Base-by-base conservation (phyloP, 2,329 filamentous ascomycete genomes). In the Alternaria postmessia region DNA sequence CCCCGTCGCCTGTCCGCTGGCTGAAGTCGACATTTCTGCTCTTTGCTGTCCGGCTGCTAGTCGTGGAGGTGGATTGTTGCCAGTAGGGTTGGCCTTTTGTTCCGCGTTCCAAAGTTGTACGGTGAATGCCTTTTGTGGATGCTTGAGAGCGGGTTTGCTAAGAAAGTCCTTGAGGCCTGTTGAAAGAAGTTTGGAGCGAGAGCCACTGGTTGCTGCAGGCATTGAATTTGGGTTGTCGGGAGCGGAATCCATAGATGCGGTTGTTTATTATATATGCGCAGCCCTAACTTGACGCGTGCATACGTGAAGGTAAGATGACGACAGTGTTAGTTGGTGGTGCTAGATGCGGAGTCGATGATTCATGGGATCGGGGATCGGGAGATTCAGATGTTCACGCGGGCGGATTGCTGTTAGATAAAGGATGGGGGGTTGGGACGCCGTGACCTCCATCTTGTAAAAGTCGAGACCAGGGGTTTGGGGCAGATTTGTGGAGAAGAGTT, bases 41-140 rank as follows among this genome's bases (percentile, higher is more conserved):
- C 18, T 32, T 22, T 44, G 47, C 32, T 53, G 48, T 14, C 39
- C 28, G 5, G 39, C n/a, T 36, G 12, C 43, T 18, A 54, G 7
- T 11, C 26, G 53, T 2, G 51, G 34, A n/a, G 30, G 34, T 16
- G 36, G 34, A 4, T 34, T 32, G 26, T 32, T 55, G 32, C 42
- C 4, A 5, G 30, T 36, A 38, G 28, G 28, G 12, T 38, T 42
- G 7, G 60, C 49, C 4, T 56, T 39, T 8, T 69, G 61, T 55
- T 74, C 67, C 1, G 71, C 65, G 43, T 68, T 72, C 59, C 68
- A 64, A 1, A 74, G 61, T 26, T 70, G 71, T 6, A 65, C 66
- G 2, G 70, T 72, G 22, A 72, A 65, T 22, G 63, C 65, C 30
- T 68, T 70, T 43, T 71, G 68, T 14, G 72, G 68, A 39, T 74